Conservation (phyloP, 352 stramenopile species). For the Pythium volutum region DNA sequence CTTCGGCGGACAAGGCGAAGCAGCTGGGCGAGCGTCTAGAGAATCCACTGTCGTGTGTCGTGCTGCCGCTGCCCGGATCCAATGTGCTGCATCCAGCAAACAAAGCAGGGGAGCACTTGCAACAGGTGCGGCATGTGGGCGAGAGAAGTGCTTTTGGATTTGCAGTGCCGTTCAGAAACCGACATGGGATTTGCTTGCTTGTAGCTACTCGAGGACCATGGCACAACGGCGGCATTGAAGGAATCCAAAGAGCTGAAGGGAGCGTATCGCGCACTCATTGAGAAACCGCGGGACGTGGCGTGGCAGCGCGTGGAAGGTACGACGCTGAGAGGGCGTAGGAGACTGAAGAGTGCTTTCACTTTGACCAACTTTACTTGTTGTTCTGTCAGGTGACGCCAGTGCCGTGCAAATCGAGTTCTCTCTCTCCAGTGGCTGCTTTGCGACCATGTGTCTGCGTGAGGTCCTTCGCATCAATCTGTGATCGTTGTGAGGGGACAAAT, state of each 20-base stretch:
- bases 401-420: conserved; percentile 46
- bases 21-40: conserved; percentile 33
- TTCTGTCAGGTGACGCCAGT: not conserved
- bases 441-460: conserved; percentile 78
- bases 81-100: conserved; percentile 51
- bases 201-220: conserved; percentile 48
- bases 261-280: conserved; percentile 52
- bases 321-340: not conserved
- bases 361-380: not conserved
- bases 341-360: not conserved
- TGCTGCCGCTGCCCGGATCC: conserved; percentile 58
- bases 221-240: conserved; percentile 36
- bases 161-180: not conserved
- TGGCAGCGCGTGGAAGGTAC: conserved; percentile 29
- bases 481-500: not conserved
- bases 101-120: conserved; percentile 35
- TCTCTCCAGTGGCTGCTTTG: conserved; percentile 63
- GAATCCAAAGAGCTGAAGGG: conserved; percentile 51
- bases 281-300: conserved; percentile 38
- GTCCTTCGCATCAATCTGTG: conserved; percentile 56
- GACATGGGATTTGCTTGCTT: conserved; percentile 1
- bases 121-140: conserved; percentile 29
- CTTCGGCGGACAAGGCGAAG: conserved; percentile 35
- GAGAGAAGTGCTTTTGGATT: not conserved
- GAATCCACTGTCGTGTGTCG: conserved; percentile 35